A percentile compares a stretch with the other conserved stretches of the same genome.
phyloP scores from a whole-genome alignment of 2,329 filamentous ascomycete species.

The Ceratocystis variospora region DNA sequence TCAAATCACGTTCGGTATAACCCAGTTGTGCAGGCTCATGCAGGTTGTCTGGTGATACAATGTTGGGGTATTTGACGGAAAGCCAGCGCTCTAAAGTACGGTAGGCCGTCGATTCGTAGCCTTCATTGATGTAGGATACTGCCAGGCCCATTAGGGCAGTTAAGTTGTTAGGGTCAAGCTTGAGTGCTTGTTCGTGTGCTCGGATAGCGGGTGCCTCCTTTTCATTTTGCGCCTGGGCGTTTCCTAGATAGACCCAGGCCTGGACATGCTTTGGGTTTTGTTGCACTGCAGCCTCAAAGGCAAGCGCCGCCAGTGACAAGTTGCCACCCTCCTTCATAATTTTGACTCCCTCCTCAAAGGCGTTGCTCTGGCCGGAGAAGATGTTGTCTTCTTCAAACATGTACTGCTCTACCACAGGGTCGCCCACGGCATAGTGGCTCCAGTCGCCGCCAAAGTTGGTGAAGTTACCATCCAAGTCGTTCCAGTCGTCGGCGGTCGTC shows the following conservation, averaged over 20 bases:
- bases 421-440: slow-evolving; percentile 44
- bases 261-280: slow-evolving; percentile 77
- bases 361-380: slow-evolving; percentile 66
- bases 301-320: slow-evolving; percentile 78
- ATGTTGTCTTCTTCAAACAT: slow-evolving; percentile 91
- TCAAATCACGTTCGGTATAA: slow-evolving; percentile 79
- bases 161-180: slow-evolving; percentile 74
- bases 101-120: slow-evolving; percentile 94
- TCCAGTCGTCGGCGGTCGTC: slow-evolving; percentile 57
- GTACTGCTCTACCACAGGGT: slow-evolving; percentile 76
- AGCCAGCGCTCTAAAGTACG: slow-evolving; percentile 93
- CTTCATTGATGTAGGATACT: slow-evolving; percentile 96
- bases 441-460: slow-evolving; percentile 51
- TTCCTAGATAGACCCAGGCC: slow-evolving; percentile 85
- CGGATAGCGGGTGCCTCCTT: slow-evolving; percentile 94
- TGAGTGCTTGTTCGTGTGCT: slow-evolving; percentile 79
- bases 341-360: slow-evolving; percentile 83
- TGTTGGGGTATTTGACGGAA: slow-evolving; percentile 78
- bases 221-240: slow-evolving; percentile 93
- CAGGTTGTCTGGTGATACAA: slow-evolving; percentile 59
- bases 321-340: slow-evolving; percentile 93
- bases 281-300: slow-evolving; percentile 90
- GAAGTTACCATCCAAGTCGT: slow-evolving; percentile 40
- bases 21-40: slow-evolving; percentile 71
- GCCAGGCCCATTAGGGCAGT: slow-evolving; percentile 88